Percentiles rank a stretch among this genome's conserved stretches.
Evolutionary conservation across 192 early-diverging fungal species (phyloP).

Genomic region (Nowakowskiella sp.): DNA sequence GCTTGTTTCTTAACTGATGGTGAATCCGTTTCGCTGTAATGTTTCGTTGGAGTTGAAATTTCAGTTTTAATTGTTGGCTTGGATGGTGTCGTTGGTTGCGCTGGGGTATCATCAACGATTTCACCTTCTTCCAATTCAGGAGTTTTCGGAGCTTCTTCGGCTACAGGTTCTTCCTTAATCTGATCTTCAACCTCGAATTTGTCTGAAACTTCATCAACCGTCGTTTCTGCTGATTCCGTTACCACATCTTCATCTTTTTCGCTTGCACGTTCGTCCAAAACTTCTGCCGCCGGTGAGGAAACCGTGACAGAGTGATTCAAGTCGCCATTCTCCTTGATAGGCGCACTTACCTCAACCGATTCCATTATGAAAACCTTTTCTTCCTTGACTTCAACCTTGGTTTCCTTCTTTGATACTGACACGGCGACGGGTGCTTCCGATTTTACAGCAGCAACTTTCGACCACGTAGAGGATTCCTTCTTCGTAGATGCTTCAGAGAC

Average conservation of each 20-base stretch:
- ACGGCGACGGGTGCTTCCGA: not conserved
- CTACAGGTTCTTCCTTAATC: not conserved
- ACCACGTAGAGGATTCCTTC: too few species aligned
- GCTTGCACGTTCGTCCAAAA: constrained; percentile 3
- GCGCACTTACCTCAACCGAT: too few species aligned
- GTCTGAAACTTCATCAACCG: not conserved
- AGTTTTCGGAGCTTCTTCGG: not conserved
- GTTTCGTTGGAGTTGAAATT: too few species aligned
- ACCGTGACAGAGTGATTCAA: not conserved
- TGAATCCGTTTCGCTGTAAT: too few species aligned
- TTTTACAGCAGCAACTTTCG: too few species aligned
- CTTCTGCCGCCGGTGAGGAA: constrained; percentile 12
- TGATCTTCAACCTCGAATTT: not conserved
- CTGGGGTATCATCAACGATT: too few species aligned
- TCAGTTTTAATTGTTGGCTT: not conserved
- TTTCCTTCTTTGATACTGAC: not conserved
- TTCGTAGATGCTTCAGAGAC: constrained; percentile 2
- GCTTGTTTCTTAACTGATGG: not conserved
- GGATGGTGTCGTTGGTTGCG: not conserved
- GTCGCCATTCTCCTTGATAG: too few species aligned
- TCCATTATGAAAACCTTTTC: too few species aligned
- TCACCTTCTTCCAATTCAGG: too few species aligned
- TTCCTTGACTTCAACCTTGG: constrained; percentile 5
- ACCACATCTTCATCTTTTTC: constrained; percentile 31
- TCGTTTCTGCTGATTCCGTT: not conserved